Conservation (phyloP, 768 basidiomycete genomes). For the Lactifluus rugatus region DNA sequence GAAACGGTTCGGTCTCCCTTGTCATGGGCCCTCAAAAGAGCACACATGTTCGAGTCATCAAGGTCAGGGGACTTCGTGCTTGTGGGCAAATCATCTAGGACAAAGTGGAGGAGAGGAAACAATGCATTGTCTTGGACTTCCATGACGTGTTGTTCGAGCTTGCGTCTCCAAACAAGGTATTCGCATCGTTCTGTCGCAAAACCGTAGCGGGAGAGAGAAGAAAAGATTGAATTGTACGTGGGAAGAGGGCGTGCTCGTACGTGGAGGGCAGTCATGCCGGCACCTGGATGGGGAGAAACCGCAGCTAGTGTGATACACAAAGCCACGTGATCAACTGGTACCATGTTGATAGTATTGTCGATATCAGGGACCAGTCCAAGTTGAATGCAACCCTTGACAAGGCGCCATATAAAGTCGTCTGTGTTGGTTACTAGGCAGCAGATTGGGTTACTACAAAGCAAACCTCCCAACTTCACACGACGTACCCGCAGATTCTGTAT, state of each 20-base stretch:
- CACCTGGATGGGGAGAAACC: conserved; percentile 40
- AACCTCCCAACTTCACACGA: not conserved
- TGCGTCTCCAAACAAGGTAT: conserved; percentile 85
- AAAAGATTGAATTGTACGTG: conserved; percentile 82
- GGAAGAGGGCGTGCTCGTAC: conserved; percentile 79
- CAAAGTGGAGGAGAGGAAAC: conserved; percentile 95
- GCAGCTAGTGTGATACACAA: conserved; percentile 68
- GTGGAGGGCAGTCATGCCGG: conserved; percentile 56
- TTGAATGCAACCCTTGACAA: conserved; percentile 98
- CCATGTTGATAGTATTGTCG: conserved; percentile 97
- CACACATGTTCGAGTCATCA: conserved; percentile 76
- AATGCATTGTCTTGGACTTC: conserved; percentile 92
- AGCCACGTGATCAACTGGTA: conserved; percentile 95
- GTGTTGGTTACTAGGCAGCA: conserved; percentile 78
- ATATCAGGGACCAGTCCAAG: conserved; percentile 96
- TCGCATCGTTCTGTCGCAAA: conserved; percentile 72
- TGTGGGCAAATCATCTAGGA: conserved; percentile 93
- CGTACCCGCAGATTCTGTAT: conserved; percentile 78
- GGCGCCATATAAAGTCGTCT: conserved; percentile 93
- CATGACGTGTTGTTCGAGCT: conserved; percentile 92
- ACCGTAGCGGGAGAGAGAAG: conserved; percentile 66
- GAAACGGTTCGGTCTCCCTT: conserved; percentile 50
- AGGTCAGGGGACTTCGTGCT: conserved; percentile 90
- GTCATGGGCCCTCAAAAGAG: conserved; percentile 38
- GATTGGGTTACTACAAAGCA: not conserved